Evolutionary conservation across 1,139 yeast species (phyloP).

Genomic region (Zygosaccharomyces pseudobailii): DNA sequence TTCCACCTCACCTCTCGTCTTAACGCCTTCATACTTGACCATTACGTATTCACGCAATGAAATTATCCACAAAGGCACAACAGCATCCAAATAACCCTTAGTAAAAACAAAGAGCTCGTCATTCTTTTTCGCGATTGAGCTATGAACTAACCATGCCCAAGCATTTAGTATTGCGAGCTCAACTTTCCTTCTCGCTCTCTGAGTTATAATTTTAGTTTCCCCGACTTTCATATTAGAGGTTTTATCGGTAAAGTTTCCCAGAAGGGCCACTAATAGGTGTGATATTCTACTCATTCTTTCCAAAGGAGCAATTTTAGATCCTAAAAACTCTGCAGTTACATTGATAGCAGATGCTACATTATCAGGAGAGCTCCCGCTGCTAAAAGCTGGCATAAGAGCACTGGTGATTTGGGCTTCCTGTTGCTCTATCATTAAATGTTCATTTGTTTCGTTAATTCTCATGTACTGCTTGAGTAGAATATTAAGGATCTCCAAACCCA

Average conservation of each 20-base stretch:
- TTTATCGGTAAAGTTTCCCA: conserved; percentile 48
- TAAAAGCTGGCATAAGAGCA: conserved; percentile 87
- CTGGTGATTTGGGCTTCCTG: conserved; percentile 93
- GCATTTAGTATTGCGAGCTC: conserved; percentile 72
- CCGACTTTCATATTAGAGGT: conserved; percentile 35
- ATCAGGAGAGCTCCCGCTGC: conserved; percentile 63
- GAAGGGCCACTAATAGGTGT: conserved; percentile 58
- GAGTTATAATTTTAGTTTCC: conserved; percentile 38
- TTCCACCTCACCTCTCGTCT: conserved; percentile 27
- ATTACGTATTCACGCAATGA: conserved; percentile 71
- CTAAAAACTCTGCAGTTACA: conserved; percentile 73
- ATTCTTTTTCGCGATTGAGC: conserved; percentile 38
- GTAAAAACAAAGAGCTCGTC: conserved; percentile 42
- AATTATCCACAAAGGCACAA: conserved; percentile 77
- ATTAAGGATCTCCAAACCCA: conserved; percentile 67
- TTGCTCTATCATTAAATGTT: conserved; percentile 73
- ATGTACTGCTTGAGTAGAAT: conserved; percentile 47
- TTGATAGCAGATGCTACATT: conserved; percentile 75
- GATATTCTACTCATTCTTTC: conserved; percentile 56
- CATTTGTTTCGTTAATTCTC: conserved; percentile 62
- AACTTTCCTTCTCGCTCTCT: conserved; percentile 55
- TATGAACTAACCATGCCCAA: conserved; percentile 78
- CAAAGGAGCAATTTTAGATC: conserved; percentile 48
- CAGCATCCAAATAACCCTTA: conserved; percentile 52
- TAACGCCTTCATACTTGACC: conserved; percentile 44